Conservation (phyloP, 805 yeast species). For the Starmera pachycereana region DNA sequence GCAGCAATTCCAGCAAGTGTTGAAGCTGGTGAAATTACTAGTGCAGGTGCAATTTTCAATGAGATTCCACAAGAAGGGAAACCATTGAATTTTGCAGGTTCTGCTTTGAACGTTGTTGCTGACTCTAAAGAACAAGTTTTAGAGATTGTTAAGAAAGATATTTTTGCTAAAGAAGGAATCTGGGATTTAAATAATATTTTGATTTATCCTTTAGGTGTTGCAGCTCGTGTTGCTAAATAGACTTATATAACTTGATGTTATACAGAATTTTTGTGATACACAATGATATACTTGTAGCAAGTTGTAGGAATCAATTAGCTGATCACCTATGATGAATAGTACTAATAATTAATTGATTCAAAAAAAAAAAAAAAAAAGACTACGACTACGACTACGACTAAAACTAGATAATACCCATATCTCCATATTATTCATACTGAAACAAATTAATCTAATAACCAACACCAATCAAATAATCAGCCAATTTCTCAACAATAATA, state of each 20-base stretch:
- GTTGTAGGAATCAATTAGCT: too few relatives aligned
- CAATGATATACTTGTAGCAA: too few relatives aligned
- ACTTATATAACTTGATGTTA: neutral
- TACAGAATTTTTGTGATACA: too few relatives aligned
- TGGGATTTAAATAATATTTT: conserved; percentile 65
- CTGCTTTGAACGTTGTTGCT: conserved; percentile 53
- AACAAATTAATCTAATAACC: conserved; percentile 42
- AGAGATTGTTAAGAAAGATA: conserved; percentile 52
- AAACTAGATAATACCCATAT: neutral
- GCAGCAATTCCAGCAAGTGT: conserved; percentile 34
- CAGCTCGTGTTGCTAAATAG: conserved; percentile 29
- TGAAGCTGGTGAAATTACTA: conserved; percentile 32
- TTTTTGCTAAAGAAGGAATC: conserved; percentile 53
- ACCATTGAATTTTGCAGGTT: conserved; percentile 52
- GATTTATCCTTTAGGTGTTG: conserved; percentile 44
- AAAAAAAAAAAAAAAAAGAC: too few relatives aligned
- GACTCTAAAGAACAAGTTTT: conserved; percentile 55
- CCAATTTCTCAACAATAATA: conserved; percentile 87
- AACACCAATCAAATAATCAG: conserved; percentile 85
- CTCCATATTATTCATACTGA: neutral
- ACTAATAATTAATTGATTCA: too few relatives aligned
- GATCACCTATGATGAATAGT: too few relatives aligned
- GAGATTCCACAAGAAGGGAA: conserved; percentile 31
- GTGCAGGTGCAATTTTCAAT: conserved; percentile 42
- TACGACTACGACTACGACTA: too few relatives aligned